phyloP scores from a whole-genome alignment of 257 asterid species.

The Fraxinus quadrangulata region DNA sequence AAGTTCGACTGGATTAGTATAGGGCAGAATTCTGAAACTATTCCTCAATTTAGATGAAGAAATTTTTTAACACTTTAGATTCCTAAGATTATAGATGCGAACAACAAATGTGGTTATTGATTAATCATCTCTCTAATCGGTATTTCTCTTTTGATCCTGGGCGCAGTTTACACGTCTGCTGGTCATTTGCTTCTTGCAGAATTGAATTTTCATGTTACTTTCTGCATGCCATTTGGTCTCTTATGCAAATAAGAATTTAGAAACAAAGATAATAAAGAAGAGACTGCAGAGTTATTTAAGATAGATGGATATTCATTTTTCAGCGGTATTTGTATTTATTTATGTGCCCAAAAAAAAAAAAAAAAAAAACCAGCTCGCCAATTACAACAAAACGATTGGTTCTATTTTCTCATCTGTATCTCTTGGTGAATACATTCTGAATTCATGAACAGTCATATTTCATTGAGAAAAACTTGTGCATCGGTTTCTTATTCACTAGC shows the following conservation, averaged over 20 bases:
- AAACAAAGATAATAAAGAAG: background rate
- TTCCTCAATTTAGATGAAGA: no score
- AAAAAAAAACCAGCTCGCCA: background rate
- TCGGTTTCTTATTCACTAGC: background rate
- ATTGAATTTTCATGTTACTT: background rate
- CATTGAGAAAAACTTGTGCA: background rate
- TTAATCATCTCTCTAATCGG: no score
- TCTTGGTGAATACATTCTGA: conserved; percentile 9
- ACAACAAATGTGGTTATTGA: no score
- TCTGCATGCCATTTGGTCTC: background rate
- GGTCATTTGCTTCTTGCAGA: no score
- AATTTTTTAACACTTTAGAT: no score
- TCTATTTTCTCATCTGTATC: conserved; percentile 4
- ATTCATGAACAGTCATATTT: background rate
- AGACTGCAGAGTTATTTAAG: background rate
- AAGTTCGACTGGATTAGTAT: no score
- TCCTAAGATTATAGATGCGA: no score
- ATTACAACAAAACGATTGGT: background rate
- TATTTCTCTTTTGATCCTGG: no score
- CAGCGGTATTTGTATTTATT: background rate
- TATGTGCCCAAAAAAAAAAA: background rate
- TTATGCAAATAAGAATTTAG: background rate
- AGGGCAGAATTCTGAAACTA: no score
- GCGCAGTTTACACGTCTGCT: no score
- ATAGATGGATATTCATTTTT: background rate